Percentiles rank a stretch among this genome's conserved stretches.
Conservation (phyloP, 306 rosid genomes). For the Cucurbita moschata region DNA sequence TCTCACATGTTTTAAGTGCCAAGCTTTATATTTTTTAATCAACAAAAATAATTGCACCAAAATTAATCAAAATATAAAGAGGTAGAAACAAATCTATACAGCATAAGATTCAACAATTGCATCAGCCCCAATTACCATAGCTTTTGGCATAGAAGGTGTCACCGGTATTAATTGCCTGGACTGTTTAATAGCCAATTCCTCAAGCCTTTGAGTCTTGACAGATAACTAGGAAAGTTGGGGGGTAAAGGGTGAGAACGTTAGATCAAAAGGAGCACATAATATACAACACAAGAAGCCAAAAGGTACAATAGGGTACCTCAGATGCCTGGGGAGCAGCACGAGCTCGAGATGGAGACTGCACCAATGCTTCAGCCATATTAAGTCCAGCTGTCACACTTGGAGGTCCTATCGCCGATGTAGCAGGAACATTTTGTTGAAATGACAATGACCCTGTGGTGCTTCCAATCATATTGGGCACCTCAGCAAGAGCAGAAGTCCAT, state of each 20-base stretch:
- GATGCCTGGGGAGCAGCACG: conserved; percentile 67
- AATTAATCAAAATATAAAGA: not conserved
- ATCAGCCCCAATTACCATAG: conserved; percentile 42
- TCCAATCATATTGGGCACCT: conserved; percentile 62
- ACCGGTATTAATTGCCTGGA: conserved; percentile 94
- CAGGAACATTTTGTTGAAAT: conserved; percentile 38
- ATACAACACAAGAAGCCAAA: not conserved
- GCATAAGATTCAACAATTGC: conserved; percentile 8
- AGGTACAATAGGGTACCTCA: conserved; percentile 11
- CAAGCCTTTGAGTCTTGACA: conserved; percentile 86
- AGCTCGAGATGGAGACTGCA: conserved; percentile 70
- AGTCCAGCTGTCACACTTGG: conserved; percentile 53
- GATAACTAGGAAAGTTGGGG: conserved; percentile 28
- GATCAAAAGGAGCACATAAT: conserved; percentile 4
- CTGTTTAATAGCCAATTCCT: conserved; percentile 90
- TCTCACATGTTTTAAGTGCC: not conserved
- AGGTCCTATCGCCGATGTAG: conserved; percentile 31
- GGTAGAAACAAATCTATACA: not conserved
- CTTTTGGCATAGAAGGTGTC: conserved; percentile 80
- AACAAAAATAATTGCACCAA: not conserved
- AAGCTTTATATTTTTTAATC: not conserved
- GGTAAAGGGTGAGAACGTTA: conserved; percentile 5
- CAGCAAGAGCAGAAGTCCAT: conserved; percentile 91
- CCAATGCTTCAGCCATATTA: conserved; percentile 96
- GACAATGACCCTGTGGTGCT: conserved; percentile 47